These are phyloP conservation scores for Nicotiana noctiflora DNA, from an alignment of 257 asterid species.

Conservation along the genomic window DNA sequence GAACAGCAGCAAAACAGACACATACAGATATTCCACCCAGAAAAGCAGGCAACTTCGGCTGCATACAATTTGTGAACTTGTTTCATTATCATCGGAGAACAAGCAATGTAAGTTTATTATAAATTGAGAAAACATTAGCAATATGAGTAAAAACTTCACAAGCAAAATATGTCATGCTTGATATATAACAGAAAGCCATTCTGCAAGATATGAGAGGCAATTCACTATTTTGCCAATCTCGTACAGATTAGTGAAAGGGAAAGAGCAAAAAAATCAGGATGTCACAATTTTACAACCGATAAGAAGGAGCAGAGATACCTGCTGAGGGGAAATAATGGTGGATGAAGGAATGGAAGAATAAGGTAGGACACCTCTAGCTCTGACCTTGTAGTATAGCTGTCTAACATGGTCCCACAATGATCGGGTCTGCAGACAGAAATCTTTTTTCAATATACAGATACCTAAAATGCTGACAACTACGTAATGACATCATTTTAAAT, in stretches of 20 bases:
- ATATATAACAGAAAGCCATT: background rate
- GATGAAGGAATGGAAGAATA: conserved; percentile 66
- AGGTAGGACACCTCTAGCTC: conserved; percentile 61
- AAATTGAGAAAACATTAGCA: background rate
- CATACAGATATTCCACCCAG: conserved; percentile 61
- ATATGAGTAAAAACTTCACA: background rate
- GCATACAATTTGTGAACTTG: conserved; percentile 50
- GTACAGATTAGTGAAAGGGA: background rate
- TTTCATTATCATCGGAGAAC: conserved; percentile 18
- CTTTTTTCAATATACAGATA: conserved; percentile 13
- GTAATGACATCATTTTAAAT: conserved; percentile 8
- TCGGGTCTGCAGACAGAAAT: conserved; percentile 48
- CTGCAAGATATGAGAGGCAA: background rate
- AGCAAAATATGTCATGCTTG: background rate
- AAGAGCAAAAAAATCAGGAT: background rate
- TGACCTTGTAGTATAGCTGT: conserved; percentile 66
- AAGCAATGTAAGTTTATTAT: conserved; percentile 10
- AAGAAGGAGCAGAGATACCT: conserved; percentile 37
- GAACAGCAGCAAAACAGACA: conserved; percentile 51
- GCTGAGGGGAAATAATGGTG: conserved; percentile 56
- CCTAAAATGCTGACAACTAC: background rate
- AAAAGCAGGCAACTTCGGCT: conserved; percentile 59
- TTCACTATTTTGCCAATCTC: background rate
- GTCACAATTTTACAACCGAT: background rate
- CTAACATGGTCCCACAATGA: conserved; percentile 65